Base-by-base conservation (phyloP, 2,329 filamentous ascomycete genomes). In the Botrytis hyacinthi region DNA sequence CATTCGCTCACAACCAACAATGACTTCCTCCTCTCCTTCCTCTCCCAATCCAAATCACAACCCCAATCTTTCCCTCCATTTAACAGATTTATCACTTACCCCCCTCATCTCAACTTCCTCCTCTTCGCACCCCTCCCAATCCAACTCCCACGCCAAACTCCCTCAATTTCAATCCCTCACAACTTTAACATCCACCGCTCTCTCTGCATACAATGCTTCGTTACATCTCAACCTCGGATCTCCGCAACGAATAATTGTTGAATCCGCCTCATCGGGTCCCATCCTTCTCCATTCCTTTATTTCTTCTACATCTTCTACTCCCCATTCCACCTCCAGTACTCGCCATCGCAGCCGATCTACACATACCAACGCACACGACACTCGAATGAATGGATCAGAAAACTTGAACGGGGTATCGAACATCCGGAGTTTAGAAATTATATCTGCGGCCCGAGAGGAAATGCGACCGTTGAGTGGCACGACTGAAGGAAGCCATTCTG, bases 231-330 rank as follows among this genome's bases (percentile, higher is more conserved):
- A 84, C 65, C 84, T 89, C 61, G 88, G 88, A 76, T 78, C 79
- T 10, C 86, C 88, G 4, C 84, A 87, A 78, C 86, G 88, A 80
- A 84, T 90, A 75, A 86, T 90, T 80, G 85, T 90, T 79, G 88
- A 90, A 79, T 87, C 87, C 79, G 82, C 82, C 0, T 78, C 76
- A 66, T 74, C 77, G 6, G 83, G 83, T 0, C 81, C 83, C 10
- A 72, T 84, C 7, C 71, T 84, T 8, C 75, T 84, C 5, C 81
- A 86, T 75, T 86, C 84, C 37, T 88, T 84, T 78, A 80, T 87
- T 74, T 83, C 85, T 73, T 83, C 78, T 32, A 73, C 74, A 60
- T 67, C 74, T 40, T 61, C 67, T 26, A 62, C 46, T 26, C 26
- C n/a, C 18, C 57, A 65, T 14, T 40, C 44, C 20, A 40, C 1